These are phyloP conservation scores for Pholiota adiposa DNA, from an alignment of 1,284 basidiomycete species.

Conservation along the genomic window DNA sequence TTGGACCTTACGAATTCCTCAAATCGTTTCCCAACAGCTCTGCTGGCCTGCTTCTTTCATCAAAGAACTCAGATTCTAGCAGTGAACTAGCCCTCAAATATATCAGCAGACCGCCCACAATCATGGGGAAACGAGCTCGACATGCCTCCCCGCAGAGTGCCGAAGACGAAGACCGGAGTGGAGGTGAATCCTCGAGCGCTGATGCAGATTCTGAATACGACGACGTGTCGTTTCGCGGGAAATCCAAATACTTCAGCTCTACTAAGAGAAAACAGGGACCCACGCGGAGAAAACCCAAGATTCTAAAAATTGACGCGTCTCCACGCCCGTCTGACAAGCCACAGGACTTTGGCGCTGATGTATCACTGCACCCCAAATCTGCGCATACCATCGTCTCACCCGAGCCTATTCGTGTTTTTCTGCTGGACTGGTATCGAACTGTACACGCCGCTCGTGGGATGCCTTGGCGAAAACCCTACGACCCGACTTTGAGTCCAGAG, in stretches of 20 bases:
- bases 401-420: slow-evolving; percentile 45
- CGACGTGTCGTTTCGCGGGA: slow-evolving; percentile 22
- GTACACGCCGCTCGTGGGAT: slow-evolving; percentile 72
- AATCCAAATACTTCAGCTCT: slow-evolving; percentile 8
- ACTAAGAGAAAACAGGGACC: slow-evolving; percentile 11
- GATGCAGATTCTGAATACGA: slow-evolving; percentile 19
- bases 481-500: slow-evolving; percentile 50
- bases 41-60: background rate
- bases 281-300: slow-evolving; percentile 9
- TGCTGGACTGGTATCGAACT: slow-evolving; percentile 71
- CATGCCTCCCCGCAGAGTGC: slow-evolving; percentile 2
- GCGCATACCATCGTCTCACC: slow-evolving; percentile 38
- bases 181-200: slow-evolving; percentile 11
- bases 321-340: slow-evolving; percentile 6
- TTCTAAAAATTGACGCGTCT: slow-evolving; percentile 19
- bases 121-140: slow-evolving; percentile 26
- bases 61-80: too few species aligned
- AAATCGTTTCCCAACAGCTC: background rate
- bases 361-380: slow-evolving; percentile 34
- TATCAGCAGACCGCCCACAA: background rate
- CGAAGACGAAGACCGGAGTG: slow-evolving; percentile 15
- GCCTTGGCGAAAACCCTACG: slow-evolving; percentile 84
- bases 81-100: background rate
- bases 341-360: slow-evolving; percentile 15
- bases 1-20: background rate